Percentiles rank a stretch among this genome's conserved stretches.
phyloP scores from a whole-genome alignment of 129 eudicot genomes.

The Mikania micrantha region DNA sequence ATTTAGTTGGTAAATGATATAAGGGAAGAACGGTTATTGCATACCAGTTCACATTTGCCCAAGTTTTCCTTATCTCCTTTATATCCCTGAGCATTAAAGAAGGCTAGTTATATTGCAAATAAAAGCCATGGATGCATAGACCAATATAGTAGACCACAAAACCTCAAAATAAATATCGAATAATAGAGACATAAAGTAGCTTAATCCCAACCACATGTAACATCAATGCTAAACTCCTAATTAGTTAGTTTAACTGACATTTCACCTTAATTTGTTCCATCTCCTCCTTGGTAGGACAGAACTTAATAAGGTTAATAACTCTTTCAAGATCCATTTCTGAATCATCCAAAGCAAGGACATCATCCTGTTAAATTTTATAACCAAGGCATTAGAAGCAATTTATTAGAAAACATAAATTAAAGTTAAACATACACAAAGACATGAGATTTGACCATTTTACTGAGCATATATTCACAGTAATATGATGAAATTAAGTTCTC shows the following conservation, averaged over 20 bases:
- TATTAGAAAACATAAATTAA: not conserved
- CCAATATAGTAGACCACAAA: not conserved
- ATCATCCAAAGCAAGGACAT: conserved; percentile 86
- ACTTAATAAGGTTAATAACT: conserved; percentile 91
- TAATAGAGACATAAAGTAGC: not conserved
- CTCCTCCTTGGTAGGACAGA: conserved; percentile 98
- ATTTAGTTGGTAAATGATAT: not conserved
- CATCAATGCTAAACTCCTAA: conserved; percentile 1
- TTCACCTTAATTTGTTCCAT: conserved; percentile 83
- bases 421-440: not conserved
- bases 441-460: not conserved
- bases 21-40: conserved; percentile 10
- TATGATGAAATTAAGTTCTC: not conserved
- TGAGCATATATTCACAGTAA: not conserved
- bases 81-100: conserved; percentile 51
- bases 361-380: conserved; percentile 39
- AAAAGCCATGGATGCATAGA: not conserved
- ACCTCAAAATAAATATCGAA: not conserved
- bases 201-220: not conserved
- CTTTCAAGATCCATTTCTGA: conserved; percentile 77
- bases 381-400: not conserved
- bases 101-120: conserved; percentile 11
- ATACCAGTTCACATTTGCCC: conserved; percentile 89
- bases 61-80: conserved; percentile 62
- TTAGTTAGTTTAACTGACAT: not conserved